phyloP scores from a whole-genome alignment of 257 asterid genomes.

The Vinca minor region DNA sequence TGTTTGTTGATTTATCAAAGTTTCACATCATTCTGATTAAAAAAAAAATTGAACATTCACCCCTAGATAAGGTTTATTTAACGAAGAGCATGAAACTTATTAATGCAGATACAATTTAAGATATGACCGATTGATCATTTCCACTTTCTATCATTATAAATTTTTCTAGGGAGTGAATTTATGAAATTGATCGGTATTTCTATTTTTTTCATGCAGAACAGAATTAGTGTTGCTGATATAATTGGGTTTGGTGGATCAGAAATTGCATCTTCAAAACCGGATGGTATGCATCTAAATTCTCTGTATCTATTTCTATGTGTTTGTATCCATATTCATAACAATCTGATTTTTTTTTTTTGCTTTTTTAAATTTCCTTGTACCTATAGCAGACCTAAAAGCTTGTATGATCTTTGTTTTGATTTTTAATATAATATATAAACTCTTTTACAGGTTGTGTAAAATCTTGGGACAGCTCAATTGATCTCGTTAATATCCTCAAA shows the following conservation, averaged over 20 bases:
- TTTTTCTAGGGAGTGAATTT: not conserved
- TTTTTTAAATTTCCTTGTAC: not conserved
- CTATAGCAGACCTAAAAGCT: not conserved
- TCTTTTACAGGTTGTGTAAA: constrained; percentile 22
- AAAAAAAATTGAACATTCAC: not conserved
- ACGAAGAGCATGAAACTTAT: too few relatives aligned
- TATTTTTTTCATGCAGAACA: constrained; percentile 21
- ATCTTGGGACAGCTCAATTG: constrained; percentile 30
- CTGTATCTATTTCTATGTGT: not conserved
- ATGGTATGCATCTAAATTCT: constrained; percentile 19
- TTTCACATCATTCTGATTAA: not conserved
- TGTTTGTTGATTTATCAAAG: not conserved
- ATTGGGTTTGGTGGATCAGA: constrained; percentile 32
- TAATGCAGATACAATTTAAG: too few relatives aligned
- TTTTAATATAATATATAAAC: not conserved
- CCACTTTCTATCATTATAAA: not conserved
- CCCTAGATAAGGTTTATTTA: not conserved
- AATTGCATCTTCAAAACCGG: constrained; percentile 25
- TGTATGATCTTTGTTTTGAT: not conserved
- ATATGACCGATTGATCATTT: not conserved
- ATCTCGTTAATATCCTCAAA: constrained; percentile 34
- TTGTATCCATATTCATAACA: not conserved
- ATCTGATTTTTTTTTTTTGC: not conserved
- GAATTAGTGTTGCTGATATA: constrained; percentile 30
- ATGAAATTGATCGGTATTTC: not conserved